Evolutionary conservation across 2,329 filamentous ascomycete species (phyloP).

Genomic region (Camillea tinctor): DNA sequence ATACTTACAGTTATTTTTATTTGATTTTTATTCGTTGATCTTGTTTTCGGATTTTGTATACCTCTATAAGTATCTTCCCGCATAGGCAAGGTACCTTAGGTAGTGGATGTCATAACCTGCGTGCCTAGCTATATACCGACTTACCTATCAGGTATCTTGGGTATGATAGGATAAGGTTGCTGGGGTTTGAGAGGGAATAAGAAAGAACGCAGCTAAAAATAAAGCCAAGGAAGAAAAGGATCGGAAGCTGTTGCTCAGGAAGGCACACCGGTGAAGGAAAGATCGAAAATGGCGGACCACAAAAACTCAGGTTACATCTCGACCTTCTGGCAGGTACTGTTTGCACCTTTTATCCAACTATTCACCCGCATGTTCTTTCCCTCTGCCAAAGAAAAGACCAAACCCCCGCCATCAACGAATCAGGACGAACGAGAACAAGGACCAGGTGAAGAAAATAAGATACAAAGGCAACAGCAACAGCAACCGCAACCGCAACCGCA

Average conservation of each 20-base stretch:
- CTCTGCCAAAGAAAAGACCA: slow-evolving; percentile 20
- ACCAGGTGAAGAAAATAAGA: too few species aligned
- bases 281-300: slow-evolving; percentile 33
- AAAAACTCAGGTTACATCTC: slow-evolving; percentile 34
- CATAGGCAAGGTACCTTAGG: too few species aligned
- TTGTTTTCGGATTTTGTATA: too few species aligned
- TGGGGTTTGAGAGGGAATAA: not conserved
- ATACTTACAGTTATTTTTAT: not conserved
- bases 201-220: not conserved
- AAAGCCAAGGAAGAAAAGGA: not conserved
- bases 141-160: too few species aligned
- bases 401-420: slow-evolving; percentile 7
- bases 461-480: slow-evolving; percentile 4
- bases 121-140: too few species aligned
- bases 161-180: too few species aligned
- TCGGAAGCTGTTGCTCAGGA: not conserved
- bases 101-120: too few species aligned
- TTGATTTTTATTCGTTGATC: too few species aligned
- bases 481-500: slow-evolving; percentile 7
- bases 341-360: slow-evolving; percentile 34
- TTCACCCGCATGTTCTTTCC: slow-evolving; percentile 28
- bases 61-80: too few species aligned
- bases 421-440: slow-evolving; percentile 1
- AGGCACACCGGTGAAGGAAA: slow-evolving; percentile 11
- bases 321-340: slow-evolving; percentile 34